Evolutionary conservation across 2,329 filamentous ascomycete species (phyloP).

Genomic region (Fusarium liriodendri): DNA sequence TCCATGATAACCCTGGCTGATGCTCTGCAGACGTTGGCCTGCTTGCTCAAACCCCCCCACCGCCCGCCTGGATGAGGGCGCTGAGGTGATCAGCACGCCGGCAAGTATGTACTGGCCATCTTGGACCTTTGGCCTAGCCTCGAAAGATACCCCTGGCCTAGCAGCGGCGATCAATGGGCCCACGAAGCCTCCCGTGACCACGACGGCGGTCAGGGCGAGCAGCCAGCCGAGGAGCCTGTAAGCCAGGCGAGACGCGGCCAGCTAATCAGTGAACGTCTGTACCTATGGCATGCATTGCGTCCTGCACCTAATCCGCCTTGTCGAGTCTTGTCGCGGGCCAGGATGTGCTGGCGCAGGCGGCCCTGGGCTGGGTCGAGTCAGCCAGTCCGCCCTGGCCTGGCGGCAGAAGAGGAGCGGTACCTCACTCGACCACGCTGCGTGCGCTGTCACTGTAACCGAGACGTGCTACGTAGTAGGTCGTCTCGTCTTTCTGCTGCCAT

Average conservation of each 20-base stretch:
- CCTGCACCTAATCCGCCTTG: constrained; percentile 45
- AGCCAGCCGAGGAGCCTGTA: constrained; percentile 20
- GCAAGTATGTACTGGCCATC: constrained; percentile 13
- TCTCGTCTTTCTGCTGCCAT: constrained; percentile 29
- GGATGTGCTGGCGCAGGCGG: constrained; percentile 40
- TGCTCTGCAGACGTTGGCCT: constrained; percentile 22
- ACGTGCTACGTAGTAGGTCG: constrained; percentile 12
- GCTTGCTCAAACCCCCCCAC: constrained; percentile 20
- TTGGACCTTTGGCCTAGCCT: constrained; percentile 16
- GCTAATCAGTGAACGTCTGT: constrained; percentile 44
- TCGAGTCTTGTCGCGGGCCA: constrained; percentile 27
- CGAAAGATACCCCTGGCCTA: constrained; percentile 37
- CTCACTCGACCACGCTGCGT: not conserved
- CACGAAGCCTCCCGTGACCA: constrained; percentile 41
- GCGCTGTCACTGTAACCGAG: constrained; percentile 18
- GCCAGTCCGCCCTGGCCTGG: constrained; percentile 25
- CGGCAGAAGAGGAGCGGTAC: constrained; percentile 12
- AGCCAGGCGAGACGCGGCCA: constrained; percentile 26
- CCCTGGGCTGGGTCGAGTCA: constrained; percentile 18
- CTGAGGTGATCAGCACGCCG: constrained; percentile 32
- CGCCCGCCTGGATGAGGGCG: constrained; percentile 19
- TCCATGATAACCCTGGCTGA: constrained; percentile 5
- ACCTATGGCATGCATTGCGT: constrained; percentile 49
- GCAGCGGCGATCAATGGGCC: constrained; percentile 42
- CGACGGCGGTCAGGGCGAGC: constrained; percentile 41